Percentiles rank a stretch among this genome's conserved stretches.
Conservation (phyloP, 1,284 basidiomycete species). For the Ceratobasidium sp. region DNA sequence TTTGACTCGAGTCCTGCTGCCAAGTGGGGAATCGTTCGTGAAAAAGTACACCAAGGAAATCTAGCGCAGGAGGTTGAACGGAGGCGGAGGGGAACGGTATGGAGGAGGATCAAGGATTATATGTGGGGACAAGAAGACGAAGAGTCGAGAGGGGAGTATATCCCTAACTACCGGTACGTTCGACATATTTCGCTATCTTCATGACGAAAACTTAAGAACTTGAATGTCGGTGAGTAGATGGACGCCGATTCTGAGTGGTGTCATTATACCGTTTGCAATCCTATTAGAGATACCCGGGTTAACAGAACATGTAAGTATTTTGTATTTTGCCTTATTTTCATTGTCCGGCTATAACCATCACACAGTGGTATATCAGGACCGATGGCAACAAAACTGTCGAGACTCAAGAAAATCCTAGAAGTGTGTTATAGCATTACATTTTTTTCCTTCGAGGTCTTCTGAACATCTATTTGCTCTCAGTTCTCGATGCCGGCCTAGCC, state of each 20-base stretch:
- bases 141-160: constrained; percentile 45
- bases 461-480: constrained; percentile 43
- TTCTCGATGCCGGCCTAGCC: constrained; percentile 74
- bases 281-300: constrained; percentile 84
- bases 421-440: constrained; percentile 30
- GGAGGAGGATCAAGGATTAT: constrained; percentile 39
- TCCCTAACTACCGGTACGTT: constrained; percentile 49
- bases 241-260: constrained; percentile 77
- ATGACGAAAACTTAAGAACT: too few species aligned
- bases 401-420: constrained; percentile 66
- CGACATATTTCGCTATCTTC: too few species aligned
- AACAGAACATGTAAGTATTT: constrained; percentile 63
- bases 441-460: constrained; percentile 42
- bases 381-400: constrained; percentile 65
- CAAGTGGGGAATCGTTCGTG: constrained; percentile 8
- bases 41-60: background rate
- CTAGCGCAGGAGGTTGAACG: background rate
- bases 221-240: constrained; percentile 52
- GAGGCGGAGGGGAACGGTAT: background rate
- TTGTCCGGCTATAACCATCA: background rate
- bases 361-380: constrained; percentile 68
- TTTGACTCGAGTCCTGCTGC: background rate
- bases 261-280: constrained; percentile 82
- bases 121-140: constrained; percentile 47
- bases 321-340: background rate